Conservation (phyloP, 305 asterid genomes). For the Petunia hybrid region DNA sequence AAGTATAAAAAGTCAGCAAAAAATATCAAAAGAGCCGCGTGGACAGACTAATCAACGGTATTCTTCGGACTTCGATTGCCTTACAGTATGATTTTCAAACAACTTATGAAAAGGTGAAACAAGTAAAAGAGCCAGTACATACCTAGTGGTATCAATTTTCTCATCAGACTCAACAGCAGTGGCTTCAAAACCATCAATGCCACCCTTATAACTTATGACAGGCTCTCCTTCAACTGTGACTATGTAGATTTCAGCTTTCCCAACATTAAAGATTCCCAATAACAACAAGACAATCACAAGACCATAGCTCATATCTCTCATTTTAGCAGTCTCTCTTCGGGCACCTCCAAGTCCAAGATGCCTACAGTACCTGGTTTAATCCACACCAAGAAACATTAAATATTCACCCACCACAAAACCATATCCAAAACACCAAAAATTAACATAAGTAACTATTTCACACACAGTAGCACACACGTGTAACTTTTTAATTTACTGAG, state of each 20-base stretch:
- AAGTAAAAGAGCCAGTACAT: constrained; percentile 25
- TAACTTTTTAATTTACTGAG: background rate
- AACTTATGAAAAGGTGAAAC: background rate
- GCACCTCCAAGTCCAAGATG: constrained; percentile 38
- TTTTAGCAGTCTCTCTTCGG: constrained; percentile 45
- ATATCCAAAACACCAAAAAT: constrained; percentile 15
- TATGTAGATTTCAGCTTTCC: constrained; percentile 77
- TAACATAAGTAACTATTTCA: background rate
- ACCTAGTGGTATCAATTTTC: constrained; percentile 88
- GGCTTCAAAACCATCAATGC: constrained; percentile 88
- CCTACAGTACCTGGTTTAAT: constrained; percentile 34
- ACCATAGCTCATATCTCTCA: constrained; percentile 56
- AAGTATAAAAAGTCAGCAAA: background rate
- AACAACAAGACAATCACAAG: constrained; percentile 50
- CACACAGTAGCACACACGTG: constrained; percentile 13
- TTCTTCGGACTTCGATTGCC: constrained; percentile 1
- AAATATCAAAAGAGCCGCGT: constrained; percentile 15
- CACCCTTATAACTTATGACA: constrained; percentile 88
- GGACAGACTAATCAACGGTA: background rate
- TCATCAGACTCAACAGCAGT: constrained; percentile 91
- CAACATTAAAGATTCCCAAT: constrained; percentile 50
- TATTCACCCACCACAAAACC: background rate
- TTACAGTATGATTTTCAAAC: background rate
- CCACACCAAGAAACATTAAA: constrained; percentile 19
- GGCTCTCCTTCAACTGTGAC: constrained; percentile 97